Conservation (phyloP, 1,284 basidiomycete species). For the Erythrobasidium hasegawianum region DNA sequence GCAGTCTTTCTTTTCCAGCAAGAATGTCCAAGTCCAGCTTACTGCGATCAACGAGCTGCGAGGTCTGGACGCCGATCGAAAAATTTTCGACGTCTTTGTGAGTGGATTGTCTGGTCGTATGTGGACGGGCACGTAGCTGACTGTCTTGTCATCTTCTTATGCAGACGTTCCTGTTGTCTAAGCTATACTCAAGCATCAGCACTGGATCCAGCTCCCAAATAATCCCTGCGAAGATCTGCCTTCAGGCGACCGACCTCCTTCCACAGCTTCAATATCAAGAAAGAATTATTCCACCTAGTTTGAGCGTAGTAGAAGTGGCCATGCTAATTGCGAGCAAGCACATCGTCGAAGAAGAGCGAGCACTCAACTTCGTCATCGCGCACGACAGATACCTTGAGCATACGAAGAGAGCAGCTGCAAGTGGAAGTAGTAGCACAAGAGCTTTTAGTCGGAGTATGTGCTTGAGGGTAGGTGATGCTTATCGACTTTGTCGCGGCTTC, state of each 20-base stretch:
- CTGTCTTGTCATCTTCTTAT: neutral
- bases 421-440: constrained; percentile 24
- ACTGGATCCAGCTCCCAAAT: neutral
- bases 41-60: constrained; percentile 18
- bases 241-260: neutral
- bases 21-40: constrained; percentile 23
- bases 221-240: neutral
- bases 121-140: neutral
- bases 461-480: constrained; percentile 30
- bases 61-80: constrained; percentile 27
- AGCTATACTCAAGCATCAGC: neutral
- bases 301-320: constrained; percentile 42
- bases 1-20: constrained; percentile 18
- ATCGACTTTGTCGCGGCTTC: neutral
- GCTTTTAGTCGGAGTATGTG: constrained; percentile 31
- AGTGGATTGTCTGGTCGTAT: neutral
- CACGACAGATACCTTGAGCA: constrained; percentile 40
- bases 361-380: constrained; percentile 43
- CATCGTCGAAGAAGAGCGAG: constrained; percentile 38
- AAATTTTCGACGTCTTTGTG: constrained; percentile 16
- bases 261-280: constrained; percentile 4
- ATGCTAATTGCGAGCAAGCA: constrained; percentile 42
- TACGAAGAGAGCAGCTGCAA: constrained; percentile 28
- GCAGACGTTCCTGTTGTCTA: neutral
- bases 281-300: constrained; percentile 28